Percentiles rank a stretch among this genome's conserved stretches.
phyloP scores from a whole-genome alignment of 2,329 filamentous ascomycete species.

The Colletotrichum caudatum region DNA sequence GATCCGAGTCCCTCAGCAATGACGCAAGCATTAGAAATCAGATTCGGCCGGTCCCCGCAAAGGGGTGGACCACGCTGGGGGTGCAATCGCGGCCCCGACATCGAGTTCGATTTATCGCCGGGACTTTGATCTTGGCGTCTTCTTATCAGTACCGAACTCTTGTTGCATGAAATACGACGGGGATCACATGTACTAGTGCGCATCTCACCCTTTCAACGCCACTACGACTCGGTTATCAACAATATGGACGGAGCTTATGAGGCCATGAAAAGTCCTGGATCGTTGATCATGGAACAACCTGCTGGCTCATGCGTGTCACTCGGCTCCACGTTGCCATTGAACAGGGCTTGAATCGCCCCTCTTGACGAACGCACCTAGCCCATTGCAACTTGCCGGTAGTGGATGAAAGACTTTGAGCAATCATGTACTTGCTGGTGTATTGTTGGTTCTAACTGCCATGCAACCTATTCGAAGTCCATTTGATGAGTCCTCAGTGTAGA shows the following conservation, averaged over 20 bases:
- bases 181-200: background rate
- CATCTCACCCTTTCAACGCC: background rate
- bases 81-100: background rate
- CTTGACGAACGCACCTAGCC: too few species aligned
- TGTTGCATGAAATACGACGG: background rate
- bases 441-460: background rate
- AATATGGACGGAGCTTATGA: background rate
- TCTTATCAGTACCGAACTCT: background rate
- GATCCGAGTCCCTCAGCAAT: background rate
- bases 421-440: background rate
- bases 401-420: background rate
- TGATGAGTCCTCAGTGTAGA: background rate
- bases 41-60: constrained; percentile 24
- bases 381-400: background rate
- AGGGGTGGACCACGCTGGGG: constrained; percentile 28
- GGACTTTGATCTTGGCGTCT: background rate
- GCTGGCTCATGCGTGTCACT: background rate
- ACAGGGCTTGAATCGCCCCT: too few species aligned
- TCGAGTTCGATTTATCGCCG: background rate
- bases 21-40: constrained; percentile 40
- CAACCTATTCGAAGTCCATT: background rate
- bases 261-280: background rate
- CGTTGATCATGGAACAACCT: background rate
- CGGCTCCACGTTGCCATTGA: background rate
- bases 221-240: background rate